Conservation (phyloP, 176 grass and related monocot species). For the Secale cereale region DNA sequence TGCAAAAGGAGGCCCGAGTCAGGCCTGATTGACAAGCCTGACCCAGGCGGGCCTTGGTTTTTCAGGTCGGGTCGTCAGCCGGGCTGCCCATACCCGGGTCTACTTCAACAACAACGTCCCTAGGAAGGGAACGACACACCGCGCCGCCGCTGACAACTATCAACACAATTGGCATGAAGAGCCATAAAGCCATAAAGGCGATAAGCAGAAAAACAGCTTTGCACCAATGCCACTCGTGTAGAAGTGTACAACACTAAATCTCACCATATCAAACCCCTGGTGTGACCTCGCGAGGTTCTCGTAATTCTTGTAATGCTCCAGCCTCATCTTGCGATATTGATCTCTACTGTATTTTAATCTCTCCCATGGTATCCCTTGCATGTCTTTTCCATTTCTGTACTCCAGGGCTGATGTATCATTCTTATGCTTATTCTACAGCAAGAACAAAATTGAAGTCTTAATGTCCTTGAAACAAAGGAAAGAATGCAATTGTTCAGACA, state of each 20-base stretch:
- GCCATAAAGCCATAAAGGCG: neutral
- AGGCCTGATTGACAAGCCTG: no score
- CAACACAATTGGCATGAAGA: neutral
- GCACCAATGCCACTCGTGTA: neutral
- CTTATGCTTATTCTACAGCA: slow-evolving; percentile 20
- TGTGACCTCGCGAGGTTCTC: slow-evolving; percentile 20
- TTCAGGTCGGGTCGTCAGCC: no score
- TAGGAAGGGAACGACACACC: neutral
- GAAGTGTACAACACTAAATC: neutral
- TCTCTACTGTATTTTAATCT: slow-evolving; percentile 46
- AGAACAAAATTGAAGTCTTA: neutral
- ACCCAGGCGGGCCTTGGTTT: no score
- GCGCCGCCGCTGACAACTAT: neutral
- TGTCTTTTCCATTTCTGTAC: slow-evolving; percentile 42
- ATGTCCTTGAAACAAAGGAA: neutral
- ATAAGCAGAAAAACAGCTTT: neutral
- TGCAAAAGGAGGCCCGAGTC: no score
- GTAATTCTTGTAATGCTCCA: slow-evolving; percentile 64
- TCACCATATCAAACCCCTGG: slow-evolving; percentile 25
- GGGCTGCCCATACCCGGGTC: no score
- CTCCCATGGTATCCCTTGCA: slow-evolving; percentile 74
- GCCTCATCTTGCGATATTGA: slow-evolving; percentile 59
- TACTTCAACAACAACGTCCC: neutral
- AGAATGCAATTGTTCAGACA: neutral
- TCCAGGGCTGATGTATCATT: slow-evolving; percentile 30